Evolutionary conservation across 2,329 filamentous ascomycete species (phyloP), one percentile per base, ranked within the genome.

Genomic region (Monilinia fructigena): DNA sequence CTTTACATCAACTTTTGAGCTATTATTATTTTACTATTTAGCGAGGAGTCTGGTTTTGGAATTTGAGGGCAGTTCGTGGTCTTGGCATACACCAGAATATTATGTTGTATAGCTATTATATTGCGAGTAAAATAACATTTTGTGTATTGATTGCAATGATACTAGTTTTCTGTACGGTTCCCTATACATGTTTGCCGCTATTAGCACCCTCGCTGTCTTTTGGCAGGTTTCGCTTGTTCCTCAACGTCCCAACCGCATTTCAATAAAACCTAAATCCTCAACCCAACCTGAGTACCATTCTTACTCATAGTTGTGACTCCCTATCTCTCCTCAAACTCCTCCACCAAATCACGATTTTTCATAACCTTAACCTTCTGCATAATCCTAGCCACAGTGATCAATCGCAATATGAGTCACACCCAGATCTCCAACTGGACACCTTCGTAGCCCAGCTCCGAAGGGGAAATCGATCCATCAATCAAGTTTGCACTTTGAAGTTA

Each of bases 391-490:
- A n/a, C 26, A 11, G 42, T 64, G 35, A 38, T 50, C 6, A 8
- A 35, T 35, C 7, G 52, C 40, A 18, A 56, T 55, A 14, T 50
- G 53, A 7, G 42, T 56, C 12, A 56, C 20, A 23, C 62, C 52
- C n/a, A 56, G 40, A 48, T 64, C 62, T 5, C 62, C 53, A 38
- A 53, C 62, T 16, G 62, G 40, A 40, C 62, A 64, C 23, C 38
- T 55, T 12, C 26, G 53, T 23, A 28, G 26, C 5, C 62, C 40
- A 6, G 42, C 53, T 31, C 7, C 53, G 23, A 55, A 64, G 2
- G 61, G 31, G 31, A 63, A 2, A 38, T 48, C 55, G 14, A 55
- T 63, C 61, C 61, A 63, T 31, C 61, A 52, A 63, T 63, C 52
- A 23, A 52, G 61, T 55, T 55, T 28, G 28, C 28, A 28, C 28